Percentiles rank a stretch among this genome's conserved stretches.
These are phyloP conservation scores for Penicillium sp. DNA, from an alignment of 2,329 filamentous ascomycete species.

Conservation along the genomic window DNA sequence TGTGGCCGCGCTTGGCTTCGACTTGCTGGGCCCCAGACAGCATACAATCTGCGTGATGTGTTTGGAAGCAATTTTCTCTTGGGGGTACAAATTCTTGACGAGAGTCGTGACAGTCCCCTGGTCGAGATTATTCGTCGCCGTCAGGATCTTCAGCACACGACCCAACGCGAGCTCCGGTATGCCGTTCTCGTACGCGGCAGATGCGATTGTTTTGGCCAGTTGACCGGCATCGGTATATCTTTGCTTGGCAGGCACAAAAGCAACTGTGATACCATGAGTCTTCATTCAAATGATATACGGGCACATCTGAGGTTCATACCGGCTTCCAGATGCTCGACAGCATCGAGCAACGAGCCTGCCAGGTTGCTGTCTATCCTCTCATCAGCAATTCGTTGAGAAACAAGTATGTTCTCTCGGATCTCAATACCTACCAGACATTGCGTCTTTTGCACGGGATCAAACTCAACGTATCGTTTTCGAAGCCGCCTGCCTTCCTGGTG, in stretches of 20 bases:
- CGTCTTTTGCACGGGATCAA: no score
- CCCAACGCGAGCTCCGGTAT: conserved; percentile 60
- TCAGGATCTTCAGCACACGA: conserved; percentile 64
- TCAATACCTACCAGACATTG: conserved; percentile 11
- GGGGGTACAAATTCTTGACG: conserved; percentile 72
- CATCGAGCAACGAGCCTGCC: conserved; percentile 31
- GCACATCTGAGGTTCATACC: conserved; percentile 33
- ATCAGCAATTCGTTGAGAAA: conserved; percentile 4
- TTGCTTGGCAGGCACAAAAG: conserved; percentile 59
- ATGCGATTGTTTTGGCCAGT: conserved; percentile 61
- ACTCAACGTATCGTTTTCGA: no score
- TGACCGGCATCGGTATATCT: conserved; percentile 62
- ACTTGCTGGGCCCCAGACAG: conserved; percentile 71
- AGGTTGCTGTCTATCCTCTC: conserved; percentile 6
- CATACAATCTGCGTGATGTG: conserved; percentile 66
- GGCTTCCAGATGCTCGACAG: conserved; percentile 38
- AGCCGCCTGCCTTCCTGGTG: no score
- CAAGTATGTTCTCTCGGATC: neutral
- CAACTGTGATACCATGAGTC: conserved; percentile 28
- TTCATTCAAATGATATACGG: no score
- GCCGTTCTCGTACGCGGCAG: conserved; percentile 65
- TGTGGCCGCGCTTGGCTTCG: conserved; percentile 68
- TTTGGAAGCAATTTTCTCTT: conserved; percentile 59
- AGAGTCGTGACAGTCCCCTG: conserved; percentile 69
- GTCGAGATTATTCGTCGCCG: conserved; percentile 66